Evolutionary conservation across 352 stramenopile species (phyloP), one percentile per base, ranked within the genome.

Genomic region (Pythium volutum): DNA sequence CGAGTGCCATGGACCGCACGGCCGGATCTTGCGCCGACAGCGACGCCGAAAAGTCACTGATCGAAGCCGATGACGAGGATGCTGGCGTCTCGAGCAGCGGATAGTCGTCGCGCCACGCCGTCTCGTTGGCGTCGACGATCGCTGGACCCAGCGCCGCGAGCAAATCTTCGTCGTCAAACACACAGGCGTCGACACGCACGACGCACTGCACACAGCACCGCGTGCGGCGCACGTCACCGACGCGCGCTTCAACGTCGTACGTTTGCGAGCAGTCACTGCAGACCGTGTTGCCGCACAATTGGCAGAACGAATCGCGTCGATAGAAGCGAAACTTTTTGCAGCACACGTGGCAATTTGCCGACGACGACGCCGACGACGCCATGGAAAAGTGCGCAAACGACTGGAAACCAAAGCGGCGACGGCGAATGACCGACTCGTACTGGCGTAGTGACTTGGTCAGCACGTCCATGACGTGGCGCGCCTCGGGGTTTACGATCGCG

Each of bases 361-460:
- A 63, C 23, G 36, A 8, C 31, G 31, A 8, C 18, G 36, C 42
- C 60, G 18, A 43, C 59, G 20, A 56, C 8, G 12, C 46, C 16
- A 41, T 75, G 2, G 78, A 74, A 26, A 85, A 85, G 67, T 83
- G 84, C 29, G 88, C 65, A 58, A 88, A 89, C 12, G 73, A 70
- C 71, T 89, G 80, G 56, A 88, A 87, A 6, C 80, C 80, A 54
- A 89, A 82, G 22, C 80, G 74, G 6, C 77, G 74, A 29, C 79
- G 77, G 8, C 80, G 80, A 61, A 87, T 79, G 23, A 89, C 71
- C 4, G 70, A 69, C 48, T 88, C 77, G 18, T 85, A 77, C 52
- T 85, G 58, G 36, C 54, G 47, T 33, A 89, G 61, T 31, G 74
- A 87, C 59, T 81, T 70, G 29, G 75, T 76, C 9, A 88, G 62